Evolutionary conservation across 176 grass and related monocot species (phyloP).

Genomic region (Eragrostis nindensis): DNA sequence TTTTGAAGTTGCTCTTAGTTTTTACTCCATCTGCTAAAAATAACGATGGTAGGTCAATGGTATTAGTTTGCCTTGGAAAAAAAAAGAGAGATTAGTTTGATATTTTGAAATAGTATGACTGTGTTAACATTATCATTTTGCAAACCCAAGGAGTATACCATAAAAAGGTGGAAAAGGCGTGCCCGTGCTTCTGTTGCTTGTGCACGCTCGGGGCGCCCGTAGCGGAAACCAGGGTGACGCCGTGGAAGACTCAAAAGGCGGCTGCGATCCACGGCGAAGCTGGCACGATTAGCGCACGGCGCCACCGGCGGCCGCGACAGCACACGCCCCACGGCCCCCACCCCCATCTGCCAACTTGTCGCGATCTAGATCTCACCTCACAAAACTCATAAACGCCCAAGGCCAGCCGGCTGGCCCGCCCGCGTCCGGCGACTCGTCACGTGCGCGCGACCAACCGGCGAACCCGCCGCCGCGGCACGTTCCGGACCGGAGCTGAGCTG

Average conservation of each 20-base stretch:
- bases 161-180: too few species aligned
- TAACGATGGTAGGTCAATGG: too few species aligned
- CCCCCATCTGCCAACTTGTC: not conserved
- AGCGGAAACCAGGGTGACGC: not conserved
- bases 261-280: not conserved
- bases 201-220: not conserved
- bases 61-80: too few species aligned
- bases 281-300: slow-evolving; percentile 16
- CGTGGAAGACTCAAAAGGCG: not conserved
- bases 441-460: not conserved
- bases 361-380: slow-evolving; percentile 33
- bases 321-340: not conserved
- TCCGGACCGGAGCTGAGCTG: too few species aligned
- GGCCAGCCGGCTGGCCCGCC: too few species aligned
- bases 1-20: too few species aligned
- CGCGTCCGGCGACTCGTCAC: not conserved
- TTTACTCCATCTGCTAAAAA: too few species aligned
- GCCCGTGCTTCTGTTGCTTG: not conserved
- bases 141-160: too few species aligned
- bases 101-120: too few species aligned
- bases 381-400: not conserved
- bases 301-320: not conserved
- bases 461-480: too few species aligned
- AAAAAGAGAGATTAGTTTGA: too few species aligned
- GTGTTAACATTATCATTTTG: too few species aligned